phyloP scores from a whole-genome alignment of 1,139 yeast genomes.

The Protomyces inundatus region DNA sequence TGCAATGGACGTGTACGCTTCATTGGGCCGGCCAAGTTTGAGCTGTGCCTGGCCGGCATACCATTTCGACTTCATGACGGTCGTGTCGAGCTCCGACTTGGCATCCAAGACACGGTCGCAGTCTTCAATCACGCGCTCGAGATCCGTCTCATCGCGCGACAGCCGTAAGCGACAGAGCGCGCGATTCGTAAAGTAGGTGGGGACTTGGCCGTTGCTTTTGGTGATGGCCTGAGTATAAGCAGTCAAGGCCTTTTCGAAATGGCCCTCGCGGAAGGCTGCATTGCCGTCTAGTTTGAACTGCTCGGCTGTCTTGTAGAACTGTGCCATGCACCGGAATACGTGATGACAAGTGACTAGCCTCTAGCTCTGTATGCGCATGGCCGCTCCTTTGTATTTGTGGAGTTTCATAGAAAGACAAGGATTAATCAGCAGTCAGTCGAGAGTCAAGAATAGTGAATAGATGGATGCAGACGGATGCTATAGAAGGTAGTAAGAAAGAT shows the following conservation, averaged over 20 bases:
- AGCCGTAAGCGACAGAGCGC: slow-evolving; percentile 12
- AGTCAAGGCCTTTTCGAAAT: slow-evolving; percentile 20
- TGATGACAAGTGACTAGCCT: too few relatives aligned
- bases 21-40: slow-evolving; percentile 35
- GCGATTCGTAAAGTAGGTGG: slow-evolving; percentile 20
- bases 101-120: slow-evolving; percentile 17
- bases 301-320: slow-evolving; percentile 17
- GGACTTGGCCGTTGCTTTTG: slow-evolving; percentile 17
- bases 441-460: too few relatives aligned
- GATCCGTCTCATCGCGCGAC: neutral
- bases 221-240: slow-evolving; percentile 25
- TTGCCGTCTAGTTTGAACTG: slow-evolving; percentile 22
- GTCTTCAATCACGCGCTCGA: slow-evolving; percentile 15
- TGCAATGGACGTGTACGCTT: slow-evolving; percentile 38
- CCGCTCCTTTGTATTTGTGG: too few relatives aligned
- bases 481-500: neutral
- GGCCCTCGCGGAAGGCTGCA: slow-evolving; percentile 17
- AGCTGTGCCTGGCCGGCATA: slow-evolving; percentile 36
- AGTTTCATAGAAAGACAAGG: too few relatives aligned
- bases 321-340: neutral
- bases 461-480: too few relatives aligned
- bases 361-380: too few relatives aligned
- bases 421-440: too few relatives aligned
- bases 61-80: slow-evolving; percentile 23
- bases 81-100: slow-evolving; percentile 1